Evolutionary conservation across 2,329 filamentous ascomycete species (phyloP).

Genomic region (Arthrobotrys sphaeroides): DNA sequence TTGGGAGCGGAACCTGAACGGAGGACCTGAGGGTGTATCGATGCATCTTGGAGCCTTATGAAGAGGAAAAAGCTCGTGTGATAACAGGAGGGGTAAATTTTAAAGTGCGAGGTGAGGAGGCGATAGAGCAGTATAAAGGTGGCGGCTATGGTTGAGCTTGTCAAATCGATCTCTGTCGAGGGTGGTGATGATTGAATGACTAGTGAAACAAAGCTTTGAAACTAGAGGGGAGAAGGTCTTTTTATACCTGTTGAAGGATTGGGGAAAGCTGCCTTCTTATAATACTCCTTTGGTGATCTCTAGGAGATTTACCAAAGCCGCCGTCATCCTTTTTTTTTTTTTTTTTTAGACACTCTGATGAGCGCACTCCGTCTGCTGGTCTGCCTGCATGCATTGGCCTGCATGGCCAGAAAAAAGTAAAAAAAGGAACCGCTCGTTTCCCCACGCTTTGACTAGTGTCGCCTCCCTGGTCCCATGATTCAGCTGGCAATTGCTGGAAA

Average conservation of each 20-base stretch:
- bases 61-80: conserved; percentile 10
- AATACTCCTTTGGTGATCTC: conserved; percentile 43
- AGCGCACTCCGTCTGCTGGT: conserved; percentile 48
- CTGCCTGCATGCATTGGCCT: conserved; percentile 53
- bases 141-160: background rate
- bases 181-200: conserved; percentile 28
- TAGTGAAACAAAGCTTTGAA: conserved; percentile 47
- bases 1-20: conserved; percentile 51
- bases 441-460: conserved; percentile 50
- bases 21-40: conserved; percentile 49
- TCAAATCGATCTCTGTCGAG: conserved; percentile 36
- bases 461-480: conserved; percentile 52
- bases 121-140: conserved; percentile 12
- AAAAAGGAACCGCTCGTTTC: conserved; percentile 52
- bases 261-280: conserved; percentile 28
- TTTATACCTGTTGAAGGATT: conserved; percentile 35
- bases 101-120: background rate
- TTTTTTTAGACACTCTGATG: conserved; percentile 35
- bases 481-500: conserved; percentile 50
- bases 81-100: conserved; percentile 2
- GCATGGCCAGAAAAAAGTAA: conserved; percentile 48
- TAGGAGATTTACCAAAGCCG: conserved; percentile 49
- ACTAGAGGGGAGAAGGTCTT: conserved; percentile 35
- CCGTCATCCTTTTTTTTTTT: conserved; percentile 45
- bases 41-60: conserved; percentile 26